A percentile compares a stretch with the other conserved stretches of the same genome.
phyloP scores from a whole-genome alignment of 768 basidiomycete species.

The Tylopilus intermedius region DNA sequence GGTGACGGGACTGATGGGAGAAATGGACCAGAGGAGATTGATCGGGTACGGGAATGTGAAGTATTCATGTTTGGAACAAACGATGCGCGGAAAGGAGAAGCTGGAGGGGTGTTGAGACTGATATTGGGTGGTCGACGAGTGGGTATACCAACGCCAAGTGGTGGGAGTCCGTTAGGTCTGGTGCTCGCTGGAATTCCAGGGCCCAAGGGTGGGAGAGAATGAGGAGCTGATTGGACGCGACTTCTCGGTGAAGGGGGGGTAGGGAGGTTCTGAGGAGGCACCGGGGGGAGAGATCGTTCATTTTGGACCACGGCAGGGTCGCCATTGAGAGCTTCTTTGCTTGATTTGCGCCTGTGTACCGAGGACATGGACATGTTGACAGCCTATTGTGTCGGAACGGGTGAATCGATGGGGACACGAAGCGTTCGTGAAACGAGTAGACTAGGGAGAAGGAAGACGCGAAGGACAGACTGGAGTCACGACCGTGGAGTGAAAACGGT shows the following conservation, averaged over 20 bases:
- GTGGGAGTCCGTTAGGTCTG: constrained; percentile 19
- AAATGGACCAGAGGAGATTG: constrained; percentile 32
- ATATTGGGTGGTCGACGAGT: constrained; percentile 23
- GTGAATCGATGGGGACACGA: neutral
- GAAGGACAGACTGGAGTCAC: neutral
- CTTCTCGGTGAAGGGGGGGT: constrained; percentile 20
- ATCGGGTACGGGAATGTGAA: constrained; percentile 28
- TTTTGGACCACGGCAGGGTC: constrained; percentile 13
- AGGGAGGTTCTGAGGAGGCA: constrained; percentile 3
- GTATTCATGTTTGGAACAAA: constrained; percentile 13
- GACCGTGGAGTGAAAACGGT: neutral
- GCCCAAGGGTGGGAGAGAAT: constrained; percentile 13
- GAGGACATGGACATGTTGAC: constrained; percentile 12
- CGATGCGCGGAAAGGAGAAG: constrained; percentile 31
- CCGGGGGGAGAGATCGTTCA: neutral
- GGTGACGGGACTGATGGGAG: constrained; percentile 26
- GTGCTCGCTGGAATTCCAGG: constrained; percentile 22
- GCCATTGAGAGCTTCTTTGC: constrained; percentile 37
- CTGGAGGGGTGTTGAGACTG: constrained; percentile 24
- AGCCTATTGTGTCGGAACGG: neutral
- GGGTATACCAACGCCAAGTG: constrained; percentile 23
- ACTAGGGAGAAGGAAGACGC: neutral
- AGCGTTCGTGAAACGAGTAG: neutral
- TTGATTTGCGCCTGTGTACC: constrained; percentile 43
- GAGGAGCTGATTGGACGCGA: constrained; percentile 26